Evolutionary conservation across 805 yeast species (phyloP), one percentile per base, ranked within the genome.

Genomic region (Wickerhamomyces bovis): DNA sequence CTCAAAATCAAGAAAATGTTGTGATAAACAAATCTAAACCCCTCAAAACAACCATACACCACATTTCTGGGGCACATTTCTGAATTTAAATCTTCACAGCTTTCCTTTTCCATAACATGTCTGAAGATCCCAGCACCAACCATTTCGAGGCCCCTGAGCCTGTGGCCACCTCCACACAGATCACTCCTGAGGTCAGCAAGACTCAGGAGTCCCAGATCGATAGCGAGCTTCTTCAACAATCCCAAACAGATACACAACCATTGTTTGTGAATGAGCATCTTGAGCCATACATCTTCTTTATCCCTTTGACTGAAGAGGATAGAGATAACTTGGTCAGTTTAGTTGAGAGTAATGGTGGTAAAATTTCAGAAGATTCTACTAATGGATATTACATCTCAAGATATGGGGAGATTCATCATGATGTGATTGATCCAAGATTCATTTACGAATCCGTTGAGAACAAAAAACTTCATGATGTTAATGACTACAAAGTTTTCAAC

Each of bases 291-390:
- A 47, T 44, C 22, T 57, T 60, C 49, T 57, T 42, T 30, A 44
- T 60, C 42, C 55, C 62, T 1, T 43, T 44, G 2, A 50, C 50
- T 4, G 60, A 56, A 33, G 51, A 46, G 3, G 51, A 57, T 41
- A 50, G 58, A 31, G 51, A 46, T 3, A 39, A 38, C 1, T 35
- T 58, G 23, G 39, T 43, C 3, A 33, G 47, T 2, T 19, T 50
- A 19, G 45, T 60, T 20, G 31, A 25, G 8, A 33, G 44, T 9
- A 45, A 55, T 41, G 63, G 63, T 30, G 64, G 64, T 41, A 42
- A 45, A 31, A 38, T 57, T 19, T 43, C 49, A 1, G 53, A 49
- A 11, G 49, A 51, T 16, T 33, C 46, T 8, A 23, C 22, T n/a
- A 36, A 31, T 12, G 60, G 50, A 22, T 45, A 51, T 16, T 43